Conservation (phyloP, 768 basidiomycete species). For the Kwoniella pini region DNA sequence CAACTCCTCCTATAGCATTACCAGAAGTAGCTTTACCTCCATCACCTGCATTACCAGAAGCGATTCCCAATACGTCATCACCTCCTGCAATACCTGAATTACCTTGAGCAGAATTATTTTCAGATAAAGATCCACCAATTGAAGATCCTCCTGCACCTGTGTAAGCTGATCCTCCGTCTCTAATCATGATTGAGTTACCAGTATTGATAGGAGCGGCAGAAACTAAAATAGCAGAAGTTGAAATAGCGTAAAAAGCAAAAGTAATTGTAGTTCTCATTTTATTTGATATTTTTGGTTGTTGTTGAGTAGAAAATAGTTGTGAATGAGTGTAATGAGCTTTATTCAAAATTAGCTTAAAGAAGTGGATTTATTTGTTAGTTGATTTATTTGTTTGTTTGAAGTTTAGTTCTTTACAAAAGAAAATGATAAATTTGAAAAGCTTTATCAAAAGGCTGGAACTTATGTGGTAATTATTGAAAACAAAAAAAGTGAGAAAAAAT, state of each 20-base stretch:
- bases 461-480: constrained; percentile 1
- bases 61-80: constrained; percentile 23
- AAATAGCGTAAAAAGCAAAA: constrained; percentile 29
- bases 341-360: constrained; percentile 4
- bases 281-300: constrained; percentile 7
- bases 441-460: constrained; percentile 21
- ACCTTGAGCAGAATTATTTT: constrained; percentile 25
- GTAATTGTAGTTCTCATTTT: constrained; percentile 40
- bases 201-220: constrained; percentile 27
- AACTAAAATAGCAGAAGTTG: constrained; percentile 23
- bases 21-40: constrained; percentile 43
- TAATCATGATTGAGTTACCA: neutral
- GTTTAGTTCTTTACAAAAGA: constrained; percentile 24
- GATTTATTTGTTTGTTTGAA: constrained; percentile 5
- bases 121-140: constrained; percentile 28
- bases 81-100: constrained; percentile 9
- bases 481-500: neutral
- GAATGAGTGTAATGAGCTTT: constrained; percentile 19
- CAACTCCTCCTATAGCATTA: constrained; percentile 35
- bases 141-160: constrained; percentile 44
- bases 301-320: neutral
- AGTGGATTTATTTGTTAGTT: neutral
- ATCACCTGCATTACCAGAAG: constrained; percentile 37
- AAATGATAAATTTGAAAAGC: neutral
- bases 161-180: constrained; percentile 40